Evolutionary conservation across 805 yeast genomes (phyloP).

Genomic region (Sungouiella thailandica): DNA sequence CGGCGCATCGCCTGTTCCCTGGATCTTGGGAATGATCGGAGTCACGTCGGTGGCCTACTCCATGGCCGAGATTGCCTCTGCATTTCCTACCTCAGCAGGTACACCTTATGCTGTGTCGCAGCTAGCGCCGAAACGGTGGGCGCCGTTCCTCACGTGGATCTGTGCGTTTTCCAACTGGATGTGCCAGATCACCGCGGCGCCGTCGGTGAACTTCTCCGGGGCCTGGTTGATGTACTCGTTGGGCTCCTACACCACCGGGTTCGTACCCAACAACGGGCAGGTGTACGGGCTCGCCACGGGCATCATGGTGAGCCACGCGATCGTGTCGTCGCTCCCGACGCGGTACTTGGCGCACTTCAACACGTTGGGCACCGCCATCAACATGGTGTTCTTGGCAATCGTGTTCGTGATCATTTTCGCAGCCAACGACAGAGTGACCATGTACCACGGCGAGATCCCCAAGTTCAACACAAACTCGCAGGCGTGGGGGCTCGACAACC

Average conservation of each 20-base stretch:
- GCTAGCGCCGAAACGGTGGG: slow-evolving; percentile 50
- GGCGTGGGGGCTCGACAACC: slow-evolving; percentile 55
- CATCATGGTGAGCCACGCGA: slow-evolving; percentile 43
- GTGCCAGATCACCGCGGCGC: slow-evolving; percentile 59
- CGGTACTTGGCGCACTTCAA: slow-evolving; percentile 49
- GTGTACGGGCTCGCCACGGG: slow-evolving; percentile 47
- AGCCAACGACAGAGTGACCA: slow-evolving; percentile 40
- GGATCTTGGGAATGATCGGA: slow-evolving; percentile 53
- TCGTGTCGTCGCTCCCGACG: slow-evolving; percentile 51
- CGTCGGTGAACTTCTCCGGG: slow-evolving; percentile 54
- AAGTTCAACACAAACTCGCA: slow-evolving; percentile 44
- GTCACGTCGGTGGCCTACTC: slow-evolving; percentile 55
- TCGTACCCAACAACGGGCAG: slow-evolving; percentile 44
- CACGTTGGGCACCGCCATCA: slow-evolving; percentile 44
- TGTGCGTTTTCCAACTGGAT: slow-evolving; percentile 64
- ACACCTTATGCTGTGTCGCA: slow-evolving; percentile 65
- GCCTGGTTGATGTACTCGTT: slow-evolving; percentile 55
- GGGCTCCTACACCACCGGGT: slow-evolving; percentile 34
- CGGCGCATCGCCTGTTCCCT: slow-evolving; percentile 59
- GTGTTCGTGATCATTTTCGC: slow-evolving; percentile 52
- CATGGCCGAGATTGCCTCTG: slow-evolving; percentile 61
- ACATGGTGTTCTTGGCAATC: slow-evolving; percentile 45
- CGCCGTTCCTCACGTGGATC: slow-evolving; percentile 54
- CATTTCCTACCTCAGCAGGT: slow-evolving; percentile 67
- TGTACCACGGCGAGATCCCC: slow-evolving; percentile 28